phyloP scores from a whole-genome alignment of 345 rosid species.

The Pelargonium nanum region DNA sequence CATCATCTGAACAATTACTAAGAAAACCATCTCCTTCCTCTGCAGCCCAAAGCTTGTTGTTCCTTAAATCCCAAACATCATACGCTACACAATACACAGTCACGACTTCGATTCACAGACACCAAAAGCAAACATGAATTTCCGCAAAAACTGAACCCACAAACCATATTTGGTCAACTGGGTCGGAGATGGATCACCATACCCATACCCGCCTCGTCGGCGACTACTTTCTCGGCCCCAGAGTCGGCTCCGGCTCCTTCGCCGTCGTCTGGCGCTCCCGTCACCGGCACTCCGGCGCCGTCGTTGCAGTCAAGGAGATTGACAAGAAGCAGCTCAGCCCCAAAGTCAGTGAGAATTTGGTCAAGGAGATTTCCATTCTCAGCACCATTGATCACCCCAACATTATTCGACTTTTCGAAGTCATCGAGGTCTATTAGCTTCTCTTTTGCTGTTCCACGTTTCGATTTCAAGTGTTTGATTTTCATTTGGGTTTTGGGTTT shows the following conservation, averaged over 20 bases:
- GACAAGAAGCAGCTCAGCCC: conserved; percentile 51
- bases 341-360: conserved; percentile 55
- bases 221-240: conserved; percentile 56
- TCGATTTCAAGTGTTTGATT: neutral
- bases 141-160: conserved; percentile 4
- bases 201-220: conserved; percentile 38
- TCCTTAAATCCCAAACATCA: neutral
- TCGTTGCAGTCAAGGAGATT: conserved; percentile 73
- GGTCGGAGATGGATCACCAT: conserved; percentile 29
- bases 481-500: neutral
- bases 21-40: neutral
- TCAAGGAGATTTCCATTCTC: conserved; percentile 66
- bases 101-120: neutral
- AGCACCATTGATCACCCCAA: conserved; percentile 73
- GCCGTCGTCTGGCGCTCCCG: conserved; percentile 60
- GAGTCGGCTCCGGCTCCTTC: conserved; percentile 69
- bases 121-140: neutral
- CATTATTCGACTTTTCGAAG: conserved; percentile 38
- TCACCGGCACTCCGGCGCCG: conserved; percentile 39
- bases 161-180: neutral
- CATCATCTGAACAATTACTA: neutral
- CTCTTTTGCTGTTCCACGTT: neutral
- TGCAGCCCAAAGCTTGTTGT: neutral
- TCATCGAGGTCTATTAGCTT: conserved; percentile 28
- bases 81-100: neutral